phyloP scores from a whole-genome alignment of 257 asterid genomes.

The Mitragyna speciosa region DNA sequence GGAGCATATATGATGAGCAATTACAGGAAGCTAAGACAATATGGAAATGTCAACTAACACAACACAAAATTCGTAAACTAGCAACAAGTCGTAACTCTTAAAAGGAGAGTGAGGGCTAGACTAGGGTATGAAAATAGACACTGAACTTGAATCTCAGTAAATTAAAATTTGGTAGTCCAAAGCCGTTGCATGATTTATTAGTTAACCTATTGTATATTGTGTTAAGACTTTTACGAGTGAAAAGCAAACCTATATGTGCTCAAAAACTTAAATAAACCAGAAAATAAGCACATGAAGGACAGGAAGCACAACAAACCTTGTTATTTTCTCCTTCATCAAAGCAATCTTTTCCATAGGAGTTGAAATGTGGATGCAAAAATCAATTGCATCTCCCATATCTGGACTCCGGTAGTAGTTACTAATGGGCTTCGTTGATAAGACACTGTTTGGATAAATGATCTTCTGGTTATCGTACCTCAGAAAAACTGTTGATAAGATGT shows the following conservation, averaged over 20 bases:
- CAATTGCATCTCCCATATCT: constrained; percentile 84
- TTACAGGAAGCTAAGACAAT: not conserved
- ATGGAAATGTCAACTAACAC: not conserved
- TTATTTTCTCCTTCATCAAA: constrained; percentile 65
- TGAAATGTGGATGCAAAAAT: constrained; percentile 69
- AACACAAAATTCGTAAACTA: not conserved
- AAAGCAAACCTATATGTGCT: not conserved
- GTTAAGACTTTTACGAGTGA: not conserved
- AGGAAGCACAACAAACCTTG: constrained; percentile 44
- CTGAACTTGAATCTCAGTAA: not conserved
- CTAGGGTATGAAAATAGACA: not conserved
- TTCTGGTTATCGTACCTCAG: constrained; percentile 75
- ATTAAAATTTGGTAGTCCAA: too few relatives aligned
- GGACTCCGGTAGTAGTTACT: constrained; percentile 87
- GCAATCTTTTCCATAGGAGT: constrained; percentile 76
- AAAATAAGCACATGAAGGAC: not conserved
- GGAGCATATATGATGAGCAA: not conserved
- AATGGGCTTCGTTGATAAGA: constrained; percentile 72
- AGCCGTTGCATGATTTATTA: too few relatives aligned
- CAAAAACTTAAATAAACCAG: not conserved
- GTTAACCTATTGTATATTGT: too few relatives aligned
- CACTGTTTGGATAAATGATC: constrained; percentile 72
- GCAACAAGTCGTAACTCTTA: not conserved
- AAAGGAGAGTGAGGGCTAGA: not conserved
- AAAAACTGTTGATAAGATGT: constrained; percentile 72